Conservation (phyloP, 306 rosid species). For the Luffa acutangula region DNA sequence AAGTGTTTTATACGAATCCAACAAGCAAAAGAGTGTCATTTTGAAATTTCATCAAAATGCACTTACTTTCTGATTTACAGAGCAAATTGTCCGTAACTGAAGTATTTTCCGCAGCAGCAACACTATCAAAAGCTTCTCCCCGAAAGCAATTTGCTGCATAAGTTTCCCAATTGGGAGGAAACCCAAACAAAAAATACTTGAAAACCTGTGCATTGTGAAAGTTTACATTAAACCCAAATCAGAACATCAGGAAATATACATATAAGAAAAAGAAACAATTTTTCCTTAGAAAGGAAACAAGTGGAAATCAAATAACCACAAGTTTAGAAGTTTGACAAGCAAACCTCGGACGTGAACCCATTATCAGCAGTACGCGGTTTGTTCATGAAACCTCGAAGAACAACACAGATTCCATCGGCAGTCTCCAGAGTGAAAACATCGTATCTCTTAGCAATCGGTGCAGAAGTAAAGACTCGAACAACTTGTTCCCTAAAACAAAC, state of each 20-base stretch:
- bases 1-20: neutral
- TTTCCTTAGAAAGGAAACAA: neutral
- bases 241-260: neutral
- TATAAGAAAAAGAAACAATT: neutral
- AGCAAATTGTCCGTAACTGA: conserved; percentile 5
- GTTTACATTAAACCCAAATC: neutral
- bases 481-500: conserved; percentile 34
- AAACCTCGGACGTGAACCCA: conserved; percentile 56
- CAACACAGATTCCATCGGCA: conserved; percentile 37
- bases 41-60: neutral
- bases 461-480: conserved; percentile 44
- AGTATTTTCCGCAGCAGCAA: conserved; percentile 13
- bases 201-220: conserved; percentile 30
- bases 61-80: conserved; percentile 7
- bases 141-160: conserved; percentile 22
- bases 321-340: neutral
- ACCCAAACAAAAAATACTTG: conserved; percentile 46
- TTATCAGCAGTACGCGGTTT: conserved; percentile 32
- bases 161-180: conserved; percentile 57
- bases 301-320: neutral
- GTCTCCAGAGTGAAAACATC: conserved; percentile 55
- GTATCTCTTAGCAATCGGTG: conserved; percentile 39
- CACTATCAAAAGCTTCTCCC: conserved; percentile 14
- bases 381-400: conserved; percentile 42
- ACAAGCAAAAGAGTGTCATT: neutral